Base-by-base conservation (phyloP, 2,329 filamentous ascomycete genomes). In the Ceratocystis diversiconidia region DNA sequence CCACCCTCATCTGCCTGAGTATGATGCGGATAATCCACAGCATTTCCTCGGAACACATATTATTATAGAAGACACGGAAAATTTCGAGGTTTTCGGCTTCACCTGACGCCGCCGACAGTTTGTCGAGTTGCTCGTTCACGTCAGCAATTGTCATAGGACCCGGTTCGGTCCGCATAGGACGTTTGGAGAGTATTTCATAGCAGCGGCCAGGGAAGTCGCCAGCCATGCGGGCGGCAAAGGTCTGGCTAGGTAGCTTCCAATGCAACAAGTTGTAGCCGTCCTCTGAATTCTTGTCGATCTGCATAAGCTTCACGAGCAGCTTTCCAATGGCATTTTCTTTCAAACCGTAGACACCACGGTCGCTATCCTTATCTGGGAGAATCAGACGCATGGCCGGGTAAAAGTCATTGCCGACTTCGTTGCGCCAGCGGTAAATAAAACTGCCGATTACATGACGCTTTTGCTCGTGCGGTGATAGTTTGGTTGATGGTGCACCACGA, bases 21-120 rank as follows among this genome's bases (percentile, higher is more conserved):
- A 99, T 87, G 71, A 99, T 96, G 15, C 92, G 87, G 68, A 99
- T 90, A 65, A 97, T 79, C 94, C 94, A 99, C 77, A 89, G 87
- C 70, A 99, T 77, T 76, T 99, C 94, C 69, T 95, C 89, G 0
- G 94, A 83, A 70, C 95, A 95, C 94, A 97, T 97, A 28, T 84
- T 82, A 59, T 85, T 82, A 74, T 97, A 97, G 72, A 97, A 95
- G 3, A 85, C 81, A 69, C 88, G 82, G 70, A 97, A 84, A 43
- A 99, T 87, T 0, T 85, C 85, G 50, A 90, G 73, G 70, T 97
- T 92, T 68, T 92, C 83, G n/a, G 88, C 82, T 76, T 97, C 92
- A 63, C 89, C 89, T 0, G 84, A 82, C 0, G 87, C 86, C 1
- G 82, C 82, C 0, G 91, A 86, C 36, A 99, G 79, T 70, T 82